Evolutionary conservation across 1,284 basidiomycete genomes (phyloP).

Genomic region (Mrakiaceae sp.): DNA sequence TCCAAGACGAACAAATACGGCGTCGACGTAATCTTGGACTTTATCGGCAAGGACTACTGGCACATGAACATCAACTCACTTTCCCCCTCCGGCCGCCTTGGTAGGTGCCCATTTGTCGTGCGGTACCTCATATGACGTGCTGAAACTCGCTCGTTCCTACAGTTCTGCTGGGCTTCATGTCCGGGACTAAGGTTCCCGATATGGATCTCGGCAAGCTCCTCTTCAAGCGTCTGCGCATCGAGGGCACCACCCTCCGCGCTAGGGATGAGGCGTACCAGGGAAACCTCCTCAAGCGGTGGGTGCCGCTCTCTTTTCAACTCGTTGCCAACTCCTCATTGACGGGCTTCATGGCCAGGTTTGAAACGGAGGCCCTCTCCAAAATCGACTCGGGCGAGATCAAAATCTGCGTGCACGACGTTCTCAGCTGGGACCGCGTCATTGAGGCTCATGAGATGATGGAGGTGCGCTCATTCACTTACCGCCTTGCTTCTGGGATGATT

Average conservation of each 20-base stretch:
- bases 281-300: slow-evolving; percentile 46
- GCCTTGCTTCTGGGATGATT: not conserved
- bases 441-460: slow-evolving; percentile 16
- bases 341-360: slow-evolving; percentile 40
- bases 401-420: slow-evolving; percentile 63
- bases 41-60: slow-evolving; percentile 73
- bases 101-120: slow-evolving; percentile 45
- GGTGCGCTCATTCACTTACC: not conserved
- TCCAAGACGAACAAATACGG: too few relatives aligned
- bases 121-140: not conserved
- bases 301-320: too few relatives aligned
- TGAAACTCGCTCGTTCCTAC: too few relatives aligned
- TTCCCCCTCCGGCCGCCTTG: slow-evolving; percentile 52
- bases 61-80: slow-evolving; percentile 66
- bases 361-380: slow-evolving; percentile 44
- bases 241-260: slow-evolving; percentile 78
- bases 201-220: slow-evolving; percentile 54
- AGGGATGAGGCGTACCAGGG: slow-evolving; percentile 70
- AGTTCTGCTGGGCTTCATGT: slow-evolving; percentile 32
- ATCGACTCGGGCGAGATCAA: slow-evolving; percentile 56
- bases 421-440: not conserved
- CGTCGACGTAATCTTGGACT: slow-evolving; percentile 54
- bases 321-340: too few relatives aligned
- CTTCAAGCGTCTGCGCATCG: slow-evolving; percentile 75
- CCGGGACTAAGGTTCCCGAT: slow-evolving; percentile 54